Conservation (phyloP, 2,329 filamentous ascomycete genomes). For the Rhexocercosporidium sp. region DNA sequence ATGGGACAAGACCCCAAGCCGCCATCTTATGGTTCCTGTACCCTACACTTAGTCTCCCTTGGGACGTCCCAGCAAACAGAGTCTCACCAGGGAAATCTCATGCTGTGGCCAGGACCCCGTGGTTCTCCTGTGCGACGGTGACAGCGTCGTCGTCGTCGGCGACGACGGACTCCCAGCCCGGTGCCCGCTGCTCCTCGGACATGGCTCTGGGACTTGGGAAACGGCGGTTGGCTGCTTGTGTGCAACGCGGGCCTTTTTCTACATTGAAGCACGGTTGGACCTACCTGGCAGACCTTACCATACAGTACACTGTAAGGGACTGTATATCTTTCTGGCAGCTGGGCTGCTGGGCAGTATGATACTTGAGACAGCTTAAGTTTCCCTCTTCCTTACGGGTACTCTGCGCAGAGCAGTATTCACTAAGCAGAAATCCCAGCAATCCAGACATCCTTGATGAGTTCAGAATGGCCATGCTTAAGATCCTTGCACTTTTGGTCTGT, state of each 20-base stretch:
- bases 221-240: constrained; percentile 10
- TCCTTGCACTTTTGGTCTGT: background rate
- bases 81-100: background rate
- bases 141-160: too few species aligned
- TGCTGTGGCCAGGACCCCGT: background rate
- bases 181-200: background rate
- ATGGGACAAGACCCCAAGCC: background rate
- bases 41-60: background rate
- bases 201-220: constrained; percentile 14
- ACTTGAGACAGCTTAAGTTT: background rate
- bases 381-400: background rate
- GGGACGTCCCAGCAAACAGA: background rate
- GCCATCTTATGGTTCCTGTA: background rate
- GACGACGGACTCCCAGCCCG: background rate
- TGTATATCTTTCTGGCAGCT: background rate
- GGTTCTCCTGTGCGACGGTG: too few species aligned
- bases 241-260: background rate
- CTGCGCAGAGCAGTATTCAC: too few species aligned
- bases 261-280: background rate
- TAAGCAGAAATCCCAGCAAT: background rate
- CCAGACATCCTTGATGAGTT: background rate
- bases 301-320: background rate
- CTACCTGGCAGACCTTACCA: background rate
- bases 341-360: background rate
- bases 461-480: background rate